Conservation (phyloP, 805 yeast genomes). For the Lipomyces kockii region DNA sequence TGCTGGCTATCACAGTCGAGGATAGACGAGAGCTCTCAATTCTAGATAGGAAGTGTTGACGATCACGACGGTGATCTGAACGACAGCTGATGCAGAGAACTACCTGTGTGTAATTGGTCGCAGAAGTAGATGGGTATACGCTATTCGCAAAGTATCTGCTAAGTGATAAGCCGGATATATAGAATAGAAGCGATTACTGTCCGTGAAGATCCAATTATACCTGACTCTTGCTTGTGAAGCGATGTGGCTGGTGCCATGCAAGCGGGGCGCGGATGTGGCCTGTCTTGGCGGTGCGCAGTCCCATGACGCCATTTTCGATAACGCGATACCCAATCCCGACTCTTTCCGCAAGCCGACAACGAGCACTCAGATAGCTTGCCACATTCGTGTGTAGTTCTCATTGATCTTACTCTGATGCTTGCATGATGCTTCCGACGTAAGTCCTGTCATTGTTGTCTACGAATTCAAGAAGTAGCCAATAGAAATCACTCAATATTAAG, state of each 20-base stretch:
- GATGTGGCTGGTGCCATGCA: constrained; percentile 1
- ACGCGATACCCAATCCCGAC: background rate
- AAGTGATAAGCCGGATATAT: background rate
- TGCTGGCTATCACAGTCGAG: background rate
- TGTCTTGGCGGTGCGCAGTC: background rate
- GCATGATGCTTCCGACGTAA: no score
- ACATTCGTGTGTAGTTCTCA: no score
- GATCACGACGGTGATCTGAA: background rate
- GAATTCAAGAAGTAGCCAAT: background rate
- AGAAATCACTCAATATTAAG: background rate
- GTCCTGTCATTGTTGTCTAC: background rate
- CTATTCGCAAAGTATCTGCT: background rate
- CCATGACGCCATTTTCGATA: background rate
- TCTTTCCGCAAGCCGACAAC: no score
- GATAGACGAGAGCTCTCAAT: background rate
- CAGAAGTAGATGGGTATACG: background rate
- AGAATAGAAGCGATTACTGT: background rate
- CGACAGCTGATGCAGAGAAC: background rate
- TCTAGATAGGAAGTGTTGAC: background rate
- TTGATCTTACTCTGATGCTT: no score
- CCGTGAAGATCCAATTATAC: background rate
- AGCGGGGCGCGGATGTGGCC: background rate
- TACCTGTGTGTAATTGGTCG: background rate
- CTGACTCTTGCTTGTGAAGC: no score
- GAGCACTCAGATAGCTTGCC: no score